phyloP scores from a whole-genome alignment of 371 early-diverging fungal species.

The Mycotypha africana region DNA sequence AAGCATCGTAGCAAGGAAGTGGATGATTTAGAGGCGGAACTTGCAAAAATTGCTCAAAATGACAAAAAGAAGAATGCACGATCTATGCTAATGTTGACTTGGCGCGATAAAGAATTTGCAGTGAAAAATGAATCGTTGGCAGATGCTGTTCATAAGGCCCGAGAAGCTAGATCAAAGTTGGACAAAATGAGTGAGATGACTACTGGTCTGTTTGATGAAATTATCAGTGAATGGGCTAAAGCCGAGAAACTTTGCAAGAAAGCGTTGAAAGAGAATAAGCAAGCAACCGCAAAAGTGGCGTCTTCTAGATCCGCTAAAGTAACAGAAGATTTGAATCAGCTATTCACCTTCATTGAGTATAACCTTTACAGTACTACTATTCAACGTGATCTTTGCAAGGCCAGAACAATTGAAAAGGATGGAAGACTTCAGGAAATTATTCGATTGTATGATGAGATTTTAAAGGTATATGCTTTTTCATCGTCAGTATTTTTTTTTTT shows the following conservation, averaged over 20 bases:
- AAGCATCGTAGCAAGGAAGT: neutral
- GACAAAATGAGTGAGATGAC: conserved; percentile 1
- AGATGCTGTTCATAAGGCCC: conserved; percentile 36
- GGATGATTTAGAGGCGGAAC: conserved; percentile 2
- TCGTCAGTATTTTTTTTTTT: too few species aligned
- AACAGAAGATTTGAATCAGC: conserved; percentile 50
- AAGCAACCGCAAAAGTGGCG: conserved; percentile 62
- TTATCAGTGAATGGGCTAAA: conserved; percentile 38
- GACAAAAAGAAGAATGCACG: conserved; percentile 4
- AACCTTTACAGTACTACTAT: conserved; percentile 44
- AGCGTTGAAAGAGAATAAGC: conserved; percentile 60
- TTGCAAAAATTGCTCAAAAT: conserved; percentile 29
- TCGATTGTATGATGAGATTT: conserved; percentile 58
- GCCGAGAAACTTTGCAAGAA: conserved; percentile 57
- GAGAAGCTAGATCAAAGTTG: conserved; percentile 15
- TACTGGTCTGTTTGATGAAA: conserved; percentile 11
- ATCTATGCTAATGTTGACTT: conserved; percentile 13
- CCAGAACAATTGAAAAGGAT: conserved; percentile 29
- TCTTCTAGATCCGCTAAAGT: conserved; percentile 67
- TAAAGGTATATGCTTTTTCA: conserved; percentile 51
- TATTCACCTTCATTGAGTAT: conserved; percentile 56
- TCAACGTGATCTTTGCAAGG: conserved; percentile 55
- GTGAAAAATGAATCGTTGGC: conserved; percentile 34
- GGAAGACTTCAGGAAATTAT: conserved; percentile 45
- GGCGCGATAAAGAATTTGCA: conserved; percentile 41